Evolutionary conservation across 257 asterid genomes (phyloP), one percentile per base, ranked within the genome.

Genomic region (Solanum clarkiae): DNA sequence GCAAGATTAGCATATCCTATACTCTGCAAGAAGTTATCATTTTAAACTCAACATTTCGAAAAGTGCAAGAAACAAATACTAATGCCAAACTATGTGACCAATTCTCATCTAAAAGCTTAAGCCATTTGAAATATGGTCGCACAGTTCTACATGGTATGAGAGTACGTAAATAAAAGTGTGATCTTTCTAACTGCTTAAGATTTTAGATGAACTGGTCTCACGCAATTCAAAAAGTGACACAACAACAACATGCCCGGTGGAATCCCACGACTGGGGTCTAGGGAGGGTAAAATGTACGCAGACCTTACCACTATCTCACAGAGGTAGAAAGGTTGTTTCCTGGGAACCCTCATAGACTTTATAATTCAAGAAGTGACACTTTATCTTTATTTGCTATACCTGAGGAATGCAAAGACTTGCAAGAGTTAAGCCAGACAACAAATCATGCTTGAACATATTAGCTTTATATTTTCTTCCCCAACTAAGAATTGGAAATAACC

Each of bases 401-500:
- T 93, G 98, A 86, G 98, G 98, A 88, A 95, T 93, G 87, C 94
- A 87, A 71, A 95, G 97, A 55, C 98, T 93, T 69, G 98, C 98
- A 44, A 95, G 98, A 84, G 98, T 93, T 68, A 95, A 85, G 81
- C 98, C 98, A 54, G 98, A 95, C 90, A 93, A 80, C 54, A 95
- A 84, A 72, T 95, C 98, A 24, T 89, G 88, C 93, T 93, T 95
- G 86, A 95, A 93, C 86, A 87, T 95, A 0, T 93, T 29, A 63
- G 91, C 89, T 81, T 88, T 93, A 70, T 95, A 95, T 56, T 86
- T 85, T 74, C 86, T 90, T 17, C 95, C 95, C 98, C 97, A 95
- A 81, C 90, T 86, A 11, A 93, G 94, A 77, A 95, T 92, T 6
- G 98, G 98, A 75, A 95, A 93, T 18, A 95, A 87, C 60, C 85